Base-by-base conservation (phyloP, 1,284 basidiomycete genomes). In the Psilocybe mexicana region DNA sequence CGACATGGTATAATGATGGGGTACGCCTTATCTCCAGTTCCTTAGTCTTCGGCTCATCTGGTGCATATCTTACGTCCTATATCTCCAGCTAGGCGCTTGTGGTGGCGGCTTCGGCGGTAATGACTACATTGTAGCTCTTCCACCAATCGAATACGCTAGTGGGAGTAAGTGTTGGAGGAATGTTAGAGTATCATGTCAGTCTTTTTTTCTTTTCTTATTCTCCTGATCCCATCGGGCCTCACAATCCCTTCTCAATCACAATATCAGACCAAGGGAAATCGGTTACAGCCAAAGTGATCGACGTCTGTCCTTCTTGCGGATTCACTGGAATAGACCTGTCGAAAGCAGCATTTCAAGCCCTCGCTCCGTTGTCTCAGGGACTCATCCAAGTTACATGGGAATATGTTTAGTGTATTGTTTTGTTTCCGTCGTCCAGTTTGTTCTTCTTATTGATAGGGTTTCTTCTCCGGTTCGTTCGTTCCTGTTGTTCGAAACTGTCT, bases 51-150 rank as follows among this genome's bases (percentile, higher is more conserved):
- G 18, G 18, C 18, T 18, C 18, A 18, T 18, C 18, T 18, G 18
- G 18, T 18, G 18, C 18, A 18, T 18, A 18, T 18, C 18, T 18
- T 18, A 18, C 18, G 18, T 18, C 18, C 18, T 24, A 48, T 8
- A 24, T 24, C 23, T 43, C 23, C 49, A 71, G 70, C 47, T 67
- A 24, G 68, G 69, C n/a, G 63, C 64, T 30, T 74, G 73, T 46
- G 73, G 72, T 3, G 57, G 38, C 23, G 53, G 52, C 52, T 68
- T 65, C 43, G 55, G 50, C 6, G 63, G 68, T 47, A 60, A 46
- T 4, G 70, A 73, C 24, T 63, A 64, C 38, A 63, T 72, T 44
- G 71, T 69, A 28, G 72, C 73, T 0, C 59, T 74, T 14, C 63
- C 67, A 2, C 57, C 62, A 0, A 40, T 49, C 7, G 59, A 67